These are phyloP conservation scores for Pleurotus salmoneostramineus DNA, from an alignment of 768 basidiomycete genomes.

Conservation along the genomic window DNA sequence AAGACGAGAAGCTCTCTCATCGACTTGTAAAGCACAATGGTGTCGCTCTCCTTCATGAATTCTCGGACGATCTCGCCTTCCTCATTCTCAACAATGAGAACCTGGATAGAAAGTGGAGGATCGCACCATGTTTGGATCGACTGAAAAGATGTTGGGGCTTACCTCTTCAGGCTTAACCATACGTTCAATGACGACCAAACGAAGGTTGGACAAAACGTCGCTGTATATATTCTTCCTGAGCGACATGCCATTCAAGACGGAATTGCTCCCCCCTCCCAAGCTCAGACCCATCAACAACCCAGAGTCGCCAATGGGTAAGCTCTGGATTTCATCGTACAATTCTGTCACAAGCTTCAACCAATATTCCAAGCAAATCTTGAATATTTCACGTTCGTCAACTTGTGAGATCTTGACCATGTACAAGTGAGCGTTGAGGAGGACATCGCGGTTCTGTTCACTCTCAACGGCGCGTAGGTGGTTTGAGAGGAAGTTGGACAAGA, in stretches of 20 bases:
- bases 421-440: slow-evolving; percentile 92
- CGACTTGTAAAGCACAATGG: slow-evolving; percentile 97
- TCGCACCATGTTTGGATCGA: slow-evolving; percentile 8
- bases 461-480: slow-evolving; percentile 94
- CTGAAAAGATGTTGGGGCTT: slow-evolving; percentile 15
- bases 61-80: slow-evolving; percentile 99
- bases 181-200: slow-evolving; percentile 94
- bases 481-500: slow-evolving; percentile 94
- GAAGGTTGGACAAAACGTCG: slow-evolving; percentile 90
- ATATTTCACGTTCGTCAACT: slow-evolving; percentile 97
- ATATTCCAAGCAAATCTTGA: slow-evolving; percentile 99
- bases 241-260: slow-evolving; percentile 72
- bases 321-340: slow-evolving; percentile 95
- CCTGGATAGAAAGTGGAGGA: slow-evolving; percentile 40
- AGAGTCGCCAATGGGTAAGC: slow-evolving; percentile 82
- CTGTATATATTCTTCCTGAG: slow-evolving; percentile 93
- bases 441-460: slow-evolving; percentile 84
- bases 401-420: slow-evolving; percentile 99
- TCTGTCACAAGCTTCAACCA: slow-evolving; percentile 96
- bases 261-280: slow-evolving; percentile 63
- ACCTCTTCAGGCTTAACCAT: slow-evolving; percentile 99
- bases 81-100: slow-evolving; percentile 97
- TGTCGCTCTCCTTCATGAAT: slow-evolving; percentile 98
- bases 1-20: slow-evolving; percentile 98
- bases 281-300: slow-evolving; percentile 88